Evolutionary conservation across 2,329 filamentous ascomycete species (phyloP).

Genomic region (Dothistroma septosporum): DNA sequence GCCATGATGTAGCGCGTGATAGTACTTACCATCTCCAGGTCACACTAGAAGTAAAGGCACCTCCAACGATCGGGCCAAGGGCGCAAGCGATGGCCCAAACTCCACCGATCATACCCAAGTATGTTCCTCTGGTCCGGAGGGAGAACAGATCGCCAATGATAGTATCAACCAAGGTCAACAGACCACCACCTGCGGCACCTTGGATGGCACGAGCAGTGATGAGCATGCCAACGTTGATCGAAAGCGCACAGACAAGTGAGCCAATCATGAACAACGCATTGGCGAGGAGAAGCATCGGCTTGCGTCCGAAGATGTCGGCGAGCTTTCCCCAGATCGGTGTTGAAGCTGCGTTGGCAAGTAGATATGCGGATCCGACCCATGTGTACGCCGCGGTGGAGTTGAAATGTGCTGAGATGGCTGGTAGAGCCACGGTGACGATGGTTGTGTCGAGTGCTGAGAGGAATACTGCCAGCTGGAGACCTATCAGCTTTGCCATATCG

Average conservation of each 20-base stretch:
- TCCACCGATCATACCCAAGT: slow-evolving; percentile 48
- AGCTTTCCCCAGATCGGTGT: slow-evolving; percentile 67
- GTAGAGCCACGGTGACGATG: slow-evolving; percentile 62
- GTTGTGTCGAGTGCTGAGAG: slow-evolving; percentile 49
- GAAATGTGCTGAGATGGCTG: slow-evolving; percentile 61
- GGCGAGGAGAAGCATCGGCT: slow-evolving; percentile 49
- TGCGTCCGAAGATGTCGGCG: slow-evolving; percentile 57
- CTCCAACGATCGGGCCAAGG: slow-evolving; percentile 52
- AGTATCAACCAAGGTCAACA: slow-evolving; percentile 51
- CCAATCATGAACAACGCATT: slow-evolving; percentile 48
- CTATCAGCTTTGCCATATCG: background rate
- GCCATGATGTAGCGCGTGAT: background rate
- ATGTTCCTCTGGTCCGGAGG: slow-evolving; percentile 37
- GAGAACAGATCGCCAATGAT: slow-evolving; percentile 55
- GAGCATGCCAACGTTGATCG: slow-evolving; percentile 48
- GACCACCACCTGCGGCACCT: slow-evolving; percentile 51
- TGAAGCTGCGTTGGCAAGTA: slow-evolving; percentile 64
- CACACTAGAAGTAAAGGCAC: slow-evolving; percentile 44
- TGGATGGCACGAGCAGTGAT: slow-evolving; percentile 54
- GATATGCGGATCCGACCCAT: slow-evolving; percentile 72
- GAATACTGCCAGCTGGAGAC: slow-evolving; percentile 35
- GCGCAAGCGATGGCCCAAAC: slow-evolving; percentile 55
- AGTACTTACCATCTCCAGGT: slow-evolving; percentile 52
- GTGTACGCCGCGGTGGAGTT: slow-evolving; percentile 68
- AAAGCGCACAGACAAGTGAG: slow-evolving; percentile 49